phyloP scores from a whole-genome alignment of 139 green algal genomes.

The Chlorella sp. region DNA sequence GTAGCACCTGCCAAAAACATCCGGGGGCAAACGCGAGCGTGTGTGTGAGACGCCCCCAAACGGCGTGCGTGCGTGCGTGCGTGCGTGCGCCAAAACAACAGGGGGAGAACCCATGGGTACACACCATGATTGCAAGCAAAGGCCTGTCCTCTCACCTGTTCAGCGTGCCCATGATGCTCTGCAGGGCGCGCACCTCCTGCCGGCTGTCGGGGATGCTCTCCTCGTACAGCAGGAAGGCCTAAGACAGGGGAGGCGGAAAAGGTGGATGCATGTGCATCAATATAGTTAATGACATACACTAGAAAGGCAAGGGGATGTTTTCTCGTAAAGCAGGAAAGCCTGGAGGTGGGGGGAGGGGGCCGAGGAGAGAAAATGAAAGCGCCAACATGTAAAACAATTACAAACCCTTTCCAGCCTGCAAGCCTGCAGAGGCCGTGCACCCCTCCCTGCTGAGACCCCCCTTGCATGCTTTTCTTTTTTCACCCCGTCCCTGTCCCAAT shows the following conservation, averaged over 20 bases:
- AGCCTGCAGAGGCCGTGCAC: too few relatives aligned
- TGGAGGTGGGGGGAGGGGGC: too few relatives aligned
- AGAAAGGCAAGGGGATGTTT: background rate
- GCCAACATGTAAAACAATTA: too few relatives aligned
- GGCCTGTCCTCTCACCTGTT: conserved; percentile 60
- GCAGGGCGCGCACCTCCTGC: conserved; percentile 77
- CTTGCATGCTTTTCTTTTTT: background rate
- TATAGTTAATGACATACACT: too few relatives aligned
- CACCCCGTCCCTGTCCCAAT: background rate
- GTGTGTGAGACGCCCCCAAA: too few relatives aligned
- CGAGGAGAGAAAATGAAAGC: too few relatives aligned
- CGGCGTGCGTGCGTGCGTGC: too few relatives aligned
- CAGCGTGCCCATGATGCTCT: conserved; percentile 87
- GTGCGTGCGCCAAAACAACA: too few relatives aligned
- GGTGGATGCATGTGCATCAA: background rate
- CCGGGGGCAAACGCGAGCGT: too few relatives aligned
- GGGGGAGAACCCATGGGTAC: background rate
- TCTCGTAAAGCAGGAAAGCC: too few relatives aligned
- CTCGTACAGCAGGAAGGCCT: conserved; percentile 94
- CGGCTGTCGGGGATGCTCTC: conserved; percentile 85
- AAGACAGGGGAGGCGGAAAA: background rate
- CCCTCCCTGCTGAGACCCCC: background rate
- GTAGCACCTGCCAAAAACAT: conserved; percentile 58
- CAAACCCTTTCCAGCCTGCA: too few relatives aligned
- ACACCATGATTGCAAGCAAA: background rate